Base-by-base conservation (phyloP, 75 land plant genomes). In the Sequoiadendron giganteum region DNA sequence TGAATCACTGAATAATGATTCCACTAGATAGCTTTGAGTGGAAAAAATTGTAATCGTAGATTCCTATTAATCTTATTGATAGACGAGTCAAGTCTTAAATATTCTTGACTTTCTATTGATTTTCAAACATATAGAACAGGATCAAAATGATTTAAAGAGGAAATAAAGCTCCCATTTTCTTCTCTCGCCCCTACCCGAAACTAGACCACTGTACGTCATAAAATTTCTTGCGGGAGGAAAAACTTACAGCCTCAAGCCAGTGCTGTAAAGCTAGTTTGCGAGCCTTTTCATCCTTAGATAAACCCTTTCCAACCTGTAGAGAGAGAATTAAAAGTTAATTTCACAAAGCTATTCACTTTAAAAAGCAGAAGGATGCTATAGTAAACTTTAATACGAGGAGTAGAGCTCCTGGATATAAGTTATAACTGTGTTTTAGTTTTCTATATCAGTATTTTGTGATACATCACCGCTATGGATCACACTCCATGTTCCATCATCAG, bases 201-300 rank as follows among this genome's bases (percentile, higher is more conserved):
- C 80, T 43, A 80, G 19, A n/a, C 84, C 30, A 47, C 82, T 9
- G n/a, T 82, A 82, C 47, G 15, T 3, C 48, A 42, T 80, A 25
- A 10, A 80, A 21, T 36, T 79, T 38, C 13, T 10, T 28, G 42
- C 25, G n/a, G 36, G 14, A 83, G 34, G 19, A 61, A 39, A 87
- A 28, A 90, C 97, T 89, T 95, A 98, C 99, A 75, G 99, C 99
- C 90, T 98, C 99, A 86, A 98, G 99, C 99, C 99, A 98, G 61
- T 98, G 99, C 87, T 95, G 99, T 45, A 98, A 85, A 32, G 99
- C 99, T 39, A 98, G 92, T 88, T 98, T 95, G 43, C 89, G 95
- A 48, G 99, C 99, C 65, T 97, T 98, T 54, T 91, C 95, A 92
- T 98, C 95, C 90, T 98, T 95, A 1, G 97, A 95, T 73, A 95